Evolutionary conservation across 768 basidiomycete species (phyloP).

Genomic region (Lentinus tigrinus): DNA sequence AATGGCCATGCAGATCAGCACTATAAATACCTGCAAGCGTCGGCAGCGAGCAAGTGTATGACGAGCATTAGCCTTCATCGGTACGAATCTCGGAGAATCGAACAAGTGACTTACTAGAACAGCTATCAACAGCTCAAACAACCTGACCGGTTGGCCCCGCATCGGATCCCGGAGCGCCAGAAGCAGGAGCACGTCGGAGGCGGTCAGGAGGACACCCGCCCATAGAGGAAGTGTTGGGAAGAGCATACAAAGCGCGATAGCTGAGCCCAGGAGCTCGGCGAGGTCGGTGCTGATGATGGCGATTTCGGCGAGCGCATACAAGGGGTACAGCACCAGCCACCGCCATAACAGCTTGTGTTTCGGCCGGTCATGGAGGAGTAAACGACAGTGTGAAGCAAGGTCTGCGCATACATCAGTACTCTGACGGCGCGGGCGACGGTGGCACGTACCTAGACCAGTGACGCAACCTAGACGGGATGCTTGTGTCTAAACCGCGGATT

Average conservation of each 20-base stretch:
- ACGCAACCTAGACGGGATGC: constrained; percentile 81
- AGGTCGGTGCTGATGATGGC: constrained; percentile 59
- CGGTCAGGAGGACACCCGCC: constrained; percentile 48
- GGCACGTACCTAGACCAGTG: constrained; percentile 66
- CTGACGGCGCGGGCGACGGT: background rate
- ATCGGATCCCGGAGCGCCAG: constrained; percentile 72
- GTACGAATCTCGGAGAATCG: background rate
- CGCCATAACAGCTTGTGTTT: constrained; percentile 37
- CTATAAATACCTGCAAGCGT: constrained; percentile 33
- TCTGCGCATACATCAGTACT: constrained; percentile 27
- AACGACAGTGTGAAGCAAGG: constrained; percentile 47
- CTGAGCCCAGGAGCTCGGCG: constrained; percentile 60
- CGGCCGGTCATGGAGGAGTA: constrained; percentile 45
- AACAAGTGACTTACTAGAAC: constrained; percentile 47
- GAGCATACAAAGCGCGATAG: constrained; percentile 55
- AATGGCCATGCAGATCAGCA: constrained; percentile 76
- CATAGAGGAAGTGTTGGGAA: constrained; percentile 49
- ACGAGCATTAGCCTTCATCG: background rate
- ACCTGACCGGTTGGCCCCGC: constrained; percentile 59
- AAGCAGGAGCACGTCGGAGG: constrained; percentile 50
- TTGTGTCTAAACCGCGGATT: constrained; percentile 49
- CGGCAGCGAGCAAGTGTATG: too few relatives aligned
- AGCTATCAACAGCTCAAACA: constrained; percentile 68
- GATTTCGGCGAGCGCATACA: constrained; percentile 44
- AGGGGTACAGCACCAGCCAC: constrained; percentile 43